Evolutionary conservation across 768 basidiomycete species (phyloP).

Genomic region (Kwoniella shandongensis): DNA sequence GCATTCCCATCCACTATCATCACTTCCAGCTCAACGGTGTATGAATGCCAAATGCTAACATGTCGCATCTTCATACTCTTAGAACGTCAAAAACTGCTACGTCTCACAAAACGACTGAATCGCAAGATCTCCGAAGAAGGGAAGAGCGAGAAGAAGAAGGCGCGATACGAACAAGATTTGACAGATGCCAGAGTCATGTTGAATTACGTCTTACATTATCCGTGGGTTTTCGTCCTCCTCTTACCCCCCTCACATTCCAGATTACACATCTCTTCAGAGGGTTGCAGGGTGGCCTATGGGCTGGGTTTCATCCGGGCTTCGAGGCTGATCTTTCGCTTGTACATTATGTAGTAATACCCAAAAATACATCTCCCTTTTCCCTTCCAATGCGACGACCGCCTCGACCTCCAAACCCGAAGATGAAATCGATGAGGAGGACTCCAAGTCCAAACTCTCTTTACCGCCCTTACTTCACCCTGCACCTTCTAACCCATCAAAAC

Average conservation of each 20-base stretch:
- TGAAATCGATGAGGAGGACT: constrained; percentile 5
- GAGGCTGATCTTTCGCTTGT: not conserved
- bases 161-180: constrained; percentile 59
- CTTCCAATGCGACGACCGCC: constrained; percentile 45
- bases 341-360: constrained; percentile 60
- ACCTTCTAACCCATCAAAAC: not conserved
- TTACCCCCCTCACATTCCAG: too few relatives aligned
- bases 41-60: too few relatives aligned
- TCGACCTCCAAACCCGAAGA: constrained; percentile 1
- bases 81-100: constrained; percentile 85
- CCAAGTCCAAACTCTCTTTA: constrained; percentile 16
- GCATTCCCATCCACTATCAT: not conserved
- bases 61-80: not conserved
- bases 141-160: constrained; percentile 62
- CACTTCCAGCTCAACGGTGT: too few relatives aligned
- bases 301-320: not conserved
- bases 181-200: constrained; percentile 75
- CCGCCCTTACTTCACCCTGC: constrained; percentile 11
- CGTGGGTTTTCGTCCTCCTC: constrained; percentile 57
- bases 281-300: not conserved
- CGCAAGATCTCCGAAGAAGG: constrained; percentile 16
- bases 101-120: constrained; percentile 62
- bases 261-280: too few relatives aligned
- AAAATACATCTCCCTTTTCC: constrained; percentile 89
- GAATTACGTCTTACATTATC: constrained; percentile 70